These are phyloP conservation scores for Filobasidium uniguttulatum DNA, from an alignment of 1,284 basidiomycete genomes.

Conservation along the genomic window DNA sequence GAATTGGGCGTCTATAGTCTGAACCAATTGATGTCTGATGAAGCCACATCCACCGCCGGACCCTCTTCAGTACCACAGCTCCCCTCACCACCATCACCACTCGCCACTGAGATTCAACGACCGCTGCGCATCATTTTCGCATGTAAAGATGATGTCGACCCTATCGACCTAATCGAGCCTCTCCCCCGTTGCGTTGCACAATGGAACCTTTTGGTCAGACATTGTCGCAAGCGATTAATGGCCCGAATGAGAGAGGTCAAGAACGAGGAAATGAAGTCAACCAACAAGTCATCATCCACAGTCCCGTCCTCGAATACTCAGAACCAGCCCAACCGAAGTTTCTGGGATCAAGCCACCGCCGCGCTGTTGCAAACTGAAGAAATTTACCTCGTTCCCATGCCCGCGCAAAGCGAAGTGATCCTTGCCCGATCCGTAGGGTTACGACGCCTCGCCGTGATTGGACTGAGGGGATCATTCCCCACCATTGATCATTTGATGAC, in stretches of 20 bases:
- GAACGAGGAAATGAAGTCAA: not conserved
- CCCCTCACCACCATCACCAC: too few species aligned
- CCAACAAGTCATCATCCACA: not conserved
- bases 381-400: conserved; percentile 52
- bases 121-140: conserved; percentile 47
- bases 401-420: conserved; percentile 52
- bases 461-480: conserved; percentile 49
- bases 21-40: too few species aligned
- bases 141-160: conserved; percentile 57
- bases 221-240: not conserved
- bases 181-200: conserved; percentile 57
- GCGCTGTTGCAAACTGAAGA: conserved; percentile 16
- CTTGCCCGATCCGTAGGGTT: conserved; percentile 54
- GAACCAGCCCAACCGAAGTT: not conserved
- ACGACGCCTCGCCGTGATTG: conserved; percentile 54
- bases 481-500: conserved; percentile 46
- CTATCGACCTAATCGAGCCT: conserved; percentile 54
- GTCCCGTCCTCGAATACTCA: too few species aligned
- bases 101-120: too few species aligned
- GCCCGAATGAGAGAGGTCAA: conserved; percentile 6
- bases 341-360: not conserved
- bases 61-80: too few species aligned
- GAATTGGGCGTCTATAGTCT: too few species aligned
- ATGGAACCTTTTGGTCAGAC: conserved; percentile 45
- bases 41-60: too few species aligned